These are phyloP conservation scores for Trichoderma simmonsii DNA, from an alignment of 2,329 filamentous ascomycete genomes.

Conservation along the genomic window DNA sequence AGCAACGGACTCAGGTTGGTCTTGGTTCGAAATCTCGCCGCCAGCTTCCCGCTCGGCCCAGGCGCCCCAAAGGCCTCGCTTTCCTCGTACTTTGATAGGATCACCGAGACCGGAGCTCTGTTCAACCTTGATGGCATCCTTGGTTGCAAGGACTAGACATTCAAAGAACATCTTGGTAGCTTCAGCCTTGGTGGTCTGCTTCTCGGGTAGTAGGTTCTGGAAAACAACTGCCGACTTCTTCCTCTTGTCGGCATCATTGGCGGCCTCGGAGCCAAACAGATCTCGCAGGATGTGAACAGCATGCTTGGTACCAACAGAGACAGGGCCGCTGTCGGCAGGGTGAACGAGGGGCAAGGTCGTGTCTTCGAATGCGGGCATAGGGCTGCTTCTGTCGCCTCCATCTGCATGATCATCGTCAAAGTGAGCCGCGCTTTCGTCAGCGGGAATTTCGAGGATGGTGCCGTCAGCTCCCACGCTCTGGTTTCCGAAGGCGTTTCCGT, in stretches of 20 bases:
- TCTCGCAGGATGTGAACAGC: conserved; percentile 93
- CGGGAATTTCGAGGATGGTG: conserved; percentile 64
- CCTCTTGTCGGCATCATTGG: conserved; percentile 66
- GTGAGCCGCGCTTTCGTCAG: conserved; percentile 49
- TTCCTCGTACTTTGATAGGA: conserved; percentile 79
- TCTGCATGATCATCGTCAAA: conserved; percentile 47
- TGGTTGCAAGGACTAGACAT: conserved; percentile 89
- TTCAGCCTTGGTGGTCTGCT: conserved; percentile 76
- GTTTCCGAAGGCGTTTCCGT: conserved; percentile 51
- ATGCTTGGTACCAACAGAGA: conserved; percentile 89
- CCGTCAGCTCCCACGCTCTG: conserved; percentile 56
- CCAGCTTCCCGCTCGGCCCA: conserved; percentile 82
- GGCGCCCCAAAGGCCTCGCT: conserved; percentile 92
- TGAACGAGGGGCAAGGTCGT: conserved; percentile 73
- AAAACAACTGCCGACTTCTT: conserved; percentile 78
- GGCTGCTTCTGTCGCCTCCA: conserved; percentile 41
- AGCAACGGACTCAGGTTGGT: conserved; percentile 39
- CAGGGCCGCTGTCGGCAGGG: conserved; percentile 77
- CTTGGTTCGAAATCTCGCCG: conserved; percentile 56
- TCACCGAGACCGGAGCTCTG: conserved; percentile 75
- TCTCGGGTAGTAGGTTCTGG: conserved; percentile 84
- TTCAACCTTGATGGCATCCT: conserved; percentile 96
- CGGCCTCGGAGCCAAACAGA: conserved; percentile 72
- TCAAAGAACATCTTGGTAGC: conserved; percentile 99
- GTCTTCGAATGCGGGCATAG: conserved; percentile 69